Base-by-base conservation (phyloP, 345 rosid species). In the Lepidium africanum region DNA sequence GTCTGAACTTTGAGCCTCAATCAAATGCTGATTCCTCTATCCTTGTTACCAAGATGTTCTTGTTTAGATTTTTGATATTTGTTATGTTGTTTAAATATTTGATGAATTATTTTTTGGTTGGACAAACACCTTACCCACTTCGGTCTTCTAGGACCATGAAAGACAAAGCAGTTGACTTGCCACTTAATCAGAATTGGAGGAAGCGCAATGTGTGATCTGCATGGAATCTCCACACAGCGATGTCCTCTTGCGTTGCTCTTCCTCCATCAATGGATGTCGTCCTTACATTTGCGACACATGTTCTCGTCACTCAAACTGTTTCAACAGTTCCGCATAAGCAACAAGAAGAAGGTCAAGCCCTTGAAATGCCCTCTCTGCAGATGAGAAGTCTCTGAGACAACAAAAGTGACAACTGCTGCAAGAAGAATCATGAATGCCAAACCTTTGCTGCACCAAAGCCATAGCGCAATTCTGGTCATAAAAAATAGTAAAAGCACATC, bases 271-370 rank as follows among this genome's bases (percentile, higher is more conserved):
- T 46, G 98, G 96, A 38, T 92, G 98, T 47, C 92, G 90, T 33
- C 87, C 98, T 51, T 92, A 86, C 71, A 87, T 92, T 91, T 92
- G 98, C 69, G 95, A 87, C 71, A 92, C 98, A 12, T 86, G 96
- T 71, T 81, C 77, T 60, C 87, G 96, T 3, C 90, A 85, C 66
- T 92, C 98, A 11, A 89, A 92, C 63, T 92, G 96, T 76, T 91
- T 86, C 51, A 93, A 87, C 53, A 89, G 83, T 71, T 92, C 82
- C 82, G 80, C 72, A 84, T 78, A 33, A 89, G 88, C 15, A 82
- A 83, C 66, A 72, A 83, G n/a, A 89, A 81, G 12, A 68, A 82
- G 16, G 61, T 78, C 41, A 63, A 65, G 65, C 75, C 82, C 74
- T 83, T 85, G 33, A 78, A 78, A 0, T 92, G 98, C 64, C 98